phyloP scores from a whole-genome alignment of 1,139 yeast genomes.

The Candida labiduridarum region DNA sequence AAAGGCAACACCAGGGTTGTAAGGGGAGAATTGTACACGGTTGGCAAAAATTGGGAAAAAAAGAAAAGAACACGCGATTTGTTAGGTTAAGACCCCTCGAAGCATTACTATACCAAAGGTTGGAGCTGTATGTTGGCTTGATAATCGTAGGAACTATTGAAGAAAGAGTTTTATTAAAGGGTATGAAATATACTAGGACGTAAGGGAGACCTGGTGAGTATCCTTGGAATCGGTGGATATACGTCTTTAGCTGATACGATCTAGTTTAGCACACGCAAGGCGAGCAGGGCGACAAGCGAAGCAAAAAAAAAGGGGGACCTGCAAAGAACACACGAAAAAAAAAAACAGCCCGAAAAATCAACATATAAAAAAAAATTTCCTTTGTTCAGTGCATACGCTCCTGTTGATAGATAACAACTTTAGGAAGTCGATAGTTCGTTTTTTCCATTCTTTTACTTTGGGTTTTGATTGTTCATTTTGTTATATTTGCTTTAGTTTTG shows the following conservation, averaged over 20 bases:
- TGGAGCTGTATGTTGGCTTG: no score
- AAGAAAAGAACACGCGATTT: neutral
- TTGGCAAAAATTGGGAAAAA: neutral
- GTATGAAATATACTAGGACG: no score
- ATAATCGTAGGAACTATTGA: no score
- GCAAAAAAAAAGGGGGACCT: neutral
- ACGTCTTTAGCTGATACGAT: no score
- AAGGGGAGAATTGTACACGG: no score
- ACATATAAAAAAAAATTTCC: constrained; percentile 1
- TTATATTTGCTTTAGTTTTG: neutral
- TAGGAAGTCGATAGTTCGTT: neutral
- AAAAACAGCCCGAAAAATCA: neutral
- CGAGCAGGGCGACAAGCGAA: neutral
- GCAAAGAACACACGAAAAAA: neutral
- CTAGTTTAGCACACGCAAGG: neutral
- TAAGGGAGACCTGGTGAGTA: no score
- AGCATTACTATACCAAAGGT: no score
- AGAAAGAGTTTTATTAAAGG: no score
- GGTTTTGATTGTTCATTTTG: neutral
- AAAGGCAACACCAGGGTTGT: neutral
- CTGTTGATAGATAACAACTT: neutral
- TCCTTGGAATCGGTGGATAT: no score
- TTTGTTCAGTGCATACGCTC: neutral
- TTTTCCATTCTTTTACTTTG: neutral
- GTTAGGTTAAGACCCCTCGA: no score